Evolutionary conservation across 306 rosid genomes (phyloP).

Genomic region (Vigna mungo): DNA sequence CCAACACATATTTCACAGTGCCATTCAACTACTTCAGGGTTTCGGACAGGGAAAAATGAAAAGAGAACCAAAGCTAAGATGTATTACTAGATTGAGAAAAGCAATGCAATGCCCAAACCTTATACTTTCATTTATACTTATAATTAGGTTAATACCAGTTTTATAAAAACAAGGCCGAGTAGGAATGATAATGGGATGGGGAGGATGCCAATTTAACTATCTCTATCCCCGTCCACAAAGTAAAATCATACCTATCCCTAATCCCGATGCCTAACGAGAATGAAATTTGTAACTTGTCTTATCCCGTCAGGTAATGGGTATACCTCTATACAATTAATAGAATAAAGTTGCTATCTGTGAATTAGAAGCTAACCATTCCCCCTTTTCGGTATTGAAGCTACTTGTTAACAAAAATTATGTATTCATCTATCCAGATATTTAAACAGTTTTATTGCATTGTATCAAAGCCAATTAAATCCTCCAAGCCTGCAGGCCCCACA

Average conservation of each 20-base stretch:
- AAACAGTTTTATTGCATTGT: background rate
- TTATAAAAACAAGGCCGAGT: background rate
- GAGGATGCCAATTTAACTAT: too few relatives aligned
- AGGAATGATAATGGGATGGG: too few relatives aligned
- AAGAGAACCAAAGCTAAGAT: background rate
- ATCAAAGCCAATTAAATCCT: constrained; percentile 1
- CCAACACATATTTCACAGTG: too few relatives aligned
- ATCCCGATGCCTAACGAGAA: too few relatives aligned
- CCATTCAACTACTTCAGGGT: background rate
- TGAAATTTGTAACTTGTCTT: too few relatives aligned
- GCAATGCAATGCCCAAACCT: background rate
- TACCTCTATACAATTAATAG: background rate
- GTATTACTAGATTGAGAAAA: background rate
- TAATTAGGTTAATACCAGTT: background rate
- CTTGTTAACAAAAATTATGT: background rate
- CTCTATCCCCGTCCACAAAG: too few relatives aligned
- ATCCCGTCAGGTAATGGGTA: too few relatives aligned
- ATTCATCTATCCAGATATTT: background rate
- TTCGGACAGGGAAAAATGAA: background rate
- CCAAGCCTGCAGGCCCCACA: background rate
- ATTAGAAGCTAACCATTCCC: background rate
- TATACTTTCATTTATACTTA: background rate
- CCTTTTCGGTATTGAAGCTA: background rate
- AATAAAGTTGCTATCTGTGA: background rate
- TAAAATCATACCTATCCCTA: too few relatives aligned